phyloP scores from a whole-genome alignment of 257 asterid genomes.

The Gardenia jasminoides region DNA sequence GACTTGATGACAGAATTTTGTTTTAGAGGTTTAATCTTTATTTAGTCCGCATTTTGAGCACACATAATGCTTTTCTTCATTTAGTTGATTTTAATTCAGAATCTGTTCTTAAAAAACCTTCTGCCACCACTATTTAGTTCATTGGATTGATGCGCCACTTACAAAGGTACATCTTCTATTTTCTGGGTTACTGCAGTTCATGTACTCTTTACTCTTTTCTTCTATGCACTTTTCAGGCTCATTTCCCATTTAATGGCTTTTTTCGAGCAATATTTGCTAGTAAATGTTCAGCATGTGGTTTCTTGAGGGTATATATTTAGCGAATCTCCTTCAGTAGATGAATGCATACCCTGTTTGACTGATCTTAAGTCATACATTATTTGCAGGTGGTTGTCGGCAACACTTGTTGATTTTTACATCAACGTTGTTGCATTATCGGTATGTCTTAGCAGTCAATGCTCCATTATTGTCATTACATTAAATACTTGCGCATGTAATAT shows the following conservation, averaged over 20 bases:
- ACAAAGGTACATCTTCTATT: not conserved
- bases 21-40: not conserved
- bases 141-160: not conserved
- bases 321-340: not conserved
- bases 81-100: not conserved
- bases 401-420: slow-evolving; percentile 66
- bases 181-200: not conserved
- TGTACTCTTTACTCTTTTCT: not conserved
- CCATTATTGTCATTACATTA: not conserved
- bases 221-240: not conserved
- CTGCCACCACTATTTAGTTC: not conserved
- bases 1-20: not conserved
- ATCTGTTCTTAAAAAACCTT: not conserved
- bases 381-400: slow-evolving; percentile 77
- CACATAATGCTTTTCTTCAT: not conserved
- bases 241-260: not conserved
- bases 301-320: not conserved
- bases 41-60: not conserved
- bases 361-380: slow-evolving; percentile 17
- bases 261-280: not conserved
- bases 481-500: not conserved
- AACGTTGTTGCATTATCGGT: slow-evolving; percentile 63
- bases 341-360: not conserved
- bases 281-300: not conserved
- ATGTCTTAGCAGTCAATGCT: slow-evolving; percentile 18